Evolutionary conservation across 148 eudicot genomes (phyloP).

Genomic region (Nyssa sinensis): DNA sequence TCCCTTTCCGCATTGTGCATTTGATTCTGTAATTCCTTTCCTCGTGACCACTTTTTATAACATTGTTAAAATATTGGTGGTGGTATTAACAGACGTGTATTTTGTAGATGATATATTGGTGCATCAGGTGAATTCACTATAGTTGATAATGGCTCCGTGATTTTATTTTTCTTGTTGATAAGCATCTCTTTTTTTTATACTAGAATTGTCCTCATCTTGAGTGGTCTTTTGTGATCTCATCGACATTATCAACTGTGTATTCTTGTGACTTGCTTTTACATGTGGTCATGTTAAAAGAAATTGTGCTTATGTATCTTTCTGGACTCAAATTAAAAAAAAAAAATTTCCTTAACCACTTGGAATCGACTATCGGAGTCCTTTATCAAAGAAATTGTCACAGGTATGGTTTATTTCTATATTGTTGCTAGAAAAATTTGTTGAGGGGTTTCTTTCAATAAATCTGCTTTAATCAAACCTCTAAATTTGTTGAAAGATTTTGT

Average conservation of each 20-base stretch:
- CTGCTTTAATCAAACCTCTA: no score
- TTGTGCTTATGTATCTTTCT: neutral
- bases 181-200: neutral
- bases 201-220: neutral
- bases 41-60: neutral
- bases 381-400: neutral
- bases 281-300: neutral
- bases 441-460: no score
- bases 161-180: no score
- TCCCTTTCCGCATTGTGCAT: no score
- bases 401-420: no score
- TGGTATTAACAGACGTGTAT: no score
- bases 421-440: no score
- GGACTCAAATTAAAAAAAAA: neutral
- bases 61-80: neutral
- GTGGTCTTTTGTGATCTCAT: neutral
- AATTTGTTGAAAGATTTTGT: no score
- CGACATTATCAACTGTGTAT: neutral
- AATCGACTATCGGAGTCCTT: no score
- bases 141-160: neutral
- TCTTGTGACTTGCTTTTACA: neutral
- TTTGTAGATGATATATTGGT: neutral
- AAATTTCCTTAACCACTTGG: neutral
- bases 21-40: neutral
- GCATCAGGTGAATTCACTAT: neutral